Conservation (phyloP, 2,329 filamentous ascomycete species). For the Didymella arachidicola region DNA sequence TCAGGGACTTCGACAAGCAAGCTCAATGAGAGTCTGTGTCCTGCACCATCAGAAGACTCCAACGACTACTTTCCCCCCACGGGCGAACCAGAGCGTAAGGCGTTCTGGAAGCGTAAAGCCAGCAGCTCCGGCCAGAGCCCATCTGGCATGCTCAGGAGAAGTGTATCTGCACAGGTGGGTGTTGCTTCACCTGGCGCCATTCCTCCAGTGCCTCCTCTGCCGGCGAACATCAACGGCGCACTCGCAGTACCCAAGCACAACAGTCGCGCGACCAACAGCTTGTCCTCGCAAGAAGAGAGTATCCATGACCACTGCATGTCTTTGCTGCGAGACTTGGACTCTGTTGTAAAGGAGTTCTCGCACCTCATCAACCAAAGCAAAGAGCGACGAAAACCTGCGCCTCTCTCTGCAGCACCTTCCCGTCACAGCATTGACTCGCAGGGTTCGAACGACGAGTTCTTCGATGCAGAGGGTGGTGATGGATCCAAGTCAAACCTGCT, state of each 20-base stretch:
- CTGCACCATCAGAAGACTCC: conserved; percentile 56
- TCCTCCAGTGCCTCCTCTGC: conserved; percentile 48
- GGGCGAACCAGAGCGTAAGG: conserved; percentile 63
- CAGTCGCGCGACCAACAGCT: conserved; percentile 37
- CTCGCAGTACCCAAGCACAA: conserved; percentile 50
- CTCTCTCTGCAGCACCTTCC: conserved; percentile 53
- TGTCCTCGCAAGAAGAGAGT: conserved; percentile 64
- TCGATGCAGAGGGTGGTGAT: conserved; percentile 75
- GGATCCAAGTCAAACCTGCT: conserved; percentile 68
- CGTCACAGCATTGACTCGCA: conserved; percentile 81
- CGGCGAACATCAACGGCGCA: conserved; percentile 42
- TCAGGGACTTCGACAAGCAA: conserved; percentile 44
- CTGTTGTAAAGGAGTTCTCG: conserved; percentile 83
- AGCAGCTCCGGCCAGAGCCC: conserved; percentile 60
- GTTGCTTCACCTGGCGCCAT: conserved; percentile 54
- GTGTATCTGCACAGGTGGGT: conserved; percentile 62
- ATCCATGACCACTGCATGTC: conserved; percentile 84
- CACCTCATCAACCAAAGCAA: conserved; percentile 80
- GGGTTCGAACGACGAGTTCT: conserved; percentile 83
- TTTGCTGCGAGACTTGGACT: conserved; percentile 83
- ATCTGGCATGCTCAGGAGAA: conserved; percentile 56
- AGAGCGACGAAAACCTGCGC: conserved; percentile 68
- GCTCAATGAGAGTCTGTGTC: conserved; percentile 42
- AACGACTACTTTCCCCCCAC: conserved; percentile 65
- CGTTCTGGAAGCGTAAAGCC: conserved; percentile 93